Base-by-base conservation (phyloP, 768 basidiomycete species). In the Rhizopogon salebrosus region DNA sequence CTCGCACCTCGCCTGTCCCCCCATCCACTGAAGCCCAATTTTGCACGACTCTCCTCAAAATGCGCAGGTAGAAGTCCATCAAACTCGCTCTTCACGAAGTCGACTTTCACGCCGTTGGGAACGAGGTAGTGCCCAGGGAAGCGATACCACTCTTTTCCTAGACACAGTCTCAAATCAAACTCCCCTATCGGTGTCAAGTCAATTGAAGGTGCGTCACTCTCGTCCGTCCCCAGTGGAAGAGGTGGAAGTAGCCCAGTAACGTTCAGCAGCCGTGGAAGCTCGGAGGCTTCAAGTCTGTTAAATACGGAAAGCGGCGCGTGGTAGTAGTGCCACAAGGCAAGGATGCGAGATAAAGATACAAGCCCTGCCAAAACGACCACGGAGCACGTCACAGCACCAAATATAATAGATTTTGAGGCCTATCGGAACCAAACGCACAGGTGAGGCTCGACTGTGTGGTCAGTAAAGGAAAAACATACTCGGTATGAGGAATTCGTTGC, bases 81-180 rank as follows among this genome's bases (percentile, higher is more conserved):
- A 60, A 98, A 98, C 53, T 88, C 92, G 68, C 88, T 93, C 74
- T 93, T 90, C 67, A 98, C 75, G 69, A 93, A 98, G 53, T 86
- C 79, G n/a, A 95, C 83, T 24, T 82, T 77, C 53, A 98, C 72
- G 24, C 83, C 88, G 53, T 85, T 80, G 1, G 95, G 94, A 20
- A 98, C 79, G 43, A 95, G 78, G 68, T 89, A 98, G 65, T 89
- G 87, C 3, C 92, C 83, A 3, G 94, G 90, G 76, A 93, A 99
- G 22, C 95, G 80, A 64, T 98, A 76, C 97, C 97, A 99, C 70
- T 99, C 97, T 67, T 94, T 95, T 43, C 87, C 92, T 48, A 89
- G 75, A 70, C 97, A 99, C 1, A 99, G 64, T 26, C 76, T 82
- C 53, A 98, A 71, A 52, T 84, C 79, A 61, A 94, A 82, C 11